Base-by-base conservation (phyloP, 1,284 basidiomycete genomes). In the Leccinum angustisporum region DNA sequence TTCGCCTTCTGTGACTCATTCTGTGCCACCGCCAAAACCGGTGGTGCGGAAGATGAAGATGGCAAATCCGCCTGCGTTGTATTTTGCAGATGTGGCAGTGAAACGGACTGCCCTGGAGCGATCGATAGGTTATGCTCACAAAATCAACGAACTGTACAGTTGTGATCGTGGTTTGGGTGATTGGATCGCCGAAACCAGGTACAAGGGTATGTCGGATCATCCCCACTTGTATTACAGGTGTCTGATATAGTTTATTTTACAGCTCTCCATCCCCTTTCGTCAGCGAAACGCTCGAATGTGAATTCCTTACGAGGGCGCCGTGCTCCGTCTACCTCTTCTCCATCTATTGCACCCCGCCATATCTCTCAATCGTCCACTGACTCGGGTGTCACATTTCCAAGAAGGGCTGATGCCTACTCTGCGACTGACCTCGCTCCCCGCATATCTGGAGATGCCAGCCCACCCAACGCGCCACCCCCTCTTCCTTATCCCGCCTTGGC, bases 121-220 rank as follows among this genome's bases (percentile, higher is more conserved):
- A 46, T 91, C 91, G 55, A 74, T 80, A 33, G 85, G 86, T 53
- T 97, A 97, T 71, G 90, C 91, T 8, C 77, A 80, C 64, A 94
- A 94, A 76, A 91, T 96, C 66, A 93, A 94, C 70, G 92, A 95
- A 68, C 76, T 97, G 21, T 83, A 86, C 54, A 78, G 81, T 63
- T 86, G 86, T 66, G 92, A 95, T 70, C 90, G 88, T 68, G 94
- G 95, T 18, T 74, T 97, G 62, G 78, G 79, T 14, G 87, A 90
- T 27, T 96, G 94, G 95, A 79, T 93, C 53, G 67, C 77, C 38
- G 81, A 82, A 55, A 82, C 82, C 62, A 83, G 77, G 67, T 73
- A 78, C 62, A 80, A 81, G 78, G 81, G 92, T 92, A 70, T 60
- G 68, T 60, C 55, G 33, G 13, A 55, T 60, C 57, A 48, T 58